Base-by-base conservation (phyloP, 78 protist genomes). In the Andalucia godoyi region DNA sequence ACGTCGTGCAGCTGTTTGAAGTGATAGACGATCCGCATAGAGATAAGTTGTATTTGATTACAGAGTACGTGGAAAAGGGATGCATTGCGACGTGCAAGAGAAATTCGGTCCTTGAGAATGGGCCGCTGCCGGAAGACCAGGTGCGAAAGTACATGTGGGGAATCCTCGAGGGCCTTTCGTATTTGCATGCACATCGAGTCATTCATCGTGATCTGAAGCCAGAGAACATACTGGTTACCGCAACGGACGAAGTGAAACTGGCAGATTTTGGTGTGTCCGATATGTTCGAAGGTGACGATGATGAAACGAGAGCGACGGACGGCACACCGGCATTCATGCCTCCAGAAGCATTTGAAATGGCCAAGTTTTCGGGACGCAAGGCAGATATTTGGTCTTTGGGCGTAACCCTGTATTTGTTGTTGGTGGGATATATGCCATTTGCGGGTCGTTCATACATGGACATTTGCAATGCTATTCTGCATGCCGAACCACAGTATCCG, bases 21-120 rank as follows among this genome's bases (percentile, higher is more conserved):
- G 89, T 89, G 32, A 77, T 89, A 12, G 87, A 86, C 38, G 95
- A 89, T 64, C 85, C 86, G 55, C 37, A 4, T 27, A 21, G 0
- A 17, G 71, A 58, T 25, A 70, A 51, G 49, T 21, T 77, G 9
- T 71, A 54, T 32, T 25, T 77, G 27, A 72, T 58, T 2, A 2
- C 50, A 15, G 58, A 66, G 45, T 47, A n/a, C 12, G 29, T 66
- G 27, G 69, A 7, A 9, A 12, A 42, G 8, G 72, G 72, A 21
- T 13, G 42, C 32, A 25, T 62, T n/a, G n/a, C n/a, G n/a, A n/a
- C n/a, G n/a, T n/a, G n/a, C n/a, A n/a, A n/a, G n/a, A n/a, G n/a
- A n/a, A n/a, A n/a, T n/a, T n/a, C n/a, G n/a, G n/a, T n/a, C n/a
- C n/a, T n/a, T n/a, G n/a, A n/a, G n/a, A n/a, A n/a, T n/a, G n/a